Evolutionary conservation across 2,329 filamentous ascomycete species (phyloP), one percentile per base, ranked within the genome.

Genomic region (Ophiocordyceps polyrhachis-furcata): DNA sequence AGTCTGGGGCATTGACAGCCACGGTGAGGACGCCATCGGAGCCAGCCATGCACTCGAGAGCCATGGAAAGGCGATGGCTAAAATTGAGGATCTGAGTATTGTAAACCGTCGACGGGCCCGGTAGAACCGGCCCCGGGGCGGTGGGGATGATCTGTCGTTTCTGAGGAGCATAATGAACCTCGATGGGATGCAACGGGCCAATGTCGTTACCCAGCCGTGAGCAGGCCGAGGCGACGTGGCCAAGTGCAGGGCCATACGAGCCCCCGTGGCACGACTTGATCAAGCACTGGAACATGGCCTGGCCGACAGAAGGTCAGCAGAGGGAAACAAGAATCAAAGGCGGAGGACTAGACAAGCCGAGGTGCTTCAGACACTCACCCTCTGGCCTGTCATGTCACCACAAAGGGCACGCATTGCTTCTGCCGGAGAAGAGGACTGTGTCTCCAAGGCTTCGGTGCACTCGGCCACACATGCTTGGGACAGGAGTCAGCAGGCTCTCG

Each of bases 241-340:
- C 49, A n/a, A 62, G 47, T 3, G 59, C 58, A 32, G 49, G 46
- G 15, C 56, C 58, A 31, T 62, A 61, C n/a, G 48, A 44, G 21
- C 51, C 31, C 21, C 49, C 25, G n/a, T 48, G 45, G 42, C 59
- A 62, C 13, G 52, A 51, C 29, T 46, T 51, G 40, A 55, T 47
- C 43, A 62, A 49, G 42, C 60, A 62, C 31, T 55, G 49, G 32
- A 60, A 62, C 14, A 61, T 48, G 31, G 53, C 50, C 59, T 62
- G 15, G 5, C 6, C 12, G 23, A 8, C 12, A 15, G 14, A 11
- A 14, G 37, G 2, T 41, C n/a, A 41, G 37, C 13, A 23, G 14
- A 17, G 25, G 7, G 15, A 13, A 31, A 25, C 25, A 42, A 38
- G 19, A 13, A 15, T 8, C 9, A 17, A 9, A 25, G 20, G 23